Evolutionary conservation across 1,284 basidiomycete genomes (phyloP), one percentile per base, ranked within the genome.

Genomic region (Taiwanofungus camphoratus): DNA sequence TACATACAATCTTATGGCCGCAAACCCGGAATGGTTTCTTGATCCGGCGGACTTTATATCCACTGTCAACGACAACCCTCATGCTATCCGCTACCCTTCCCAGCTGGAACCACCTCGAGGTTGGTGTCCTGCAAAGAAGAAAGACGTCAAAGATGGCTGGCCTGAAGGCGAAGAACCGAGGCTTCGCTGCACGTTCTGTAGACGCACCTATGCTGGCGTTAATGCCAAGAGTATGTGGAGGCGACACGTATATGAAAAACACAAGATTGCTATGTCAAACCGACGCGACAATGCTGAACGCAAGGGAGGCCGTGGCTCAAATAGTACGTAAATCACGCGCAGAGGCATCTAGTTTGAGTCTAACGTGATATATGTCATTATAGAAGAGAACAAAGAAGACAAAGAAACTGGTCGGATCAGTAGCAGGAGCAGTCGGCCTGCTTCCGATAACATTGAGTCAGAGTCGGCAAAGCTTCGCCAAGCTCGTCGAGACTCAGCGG

Each of bases 181-280:
- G 22, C 68, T 89, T 16, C 72, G 86, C 36, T 89, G 86, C 62
- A 88, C 87, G 1, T 88, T 89, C 56, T 89, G 86, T 54, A 68
- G 86, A 47, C 72, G 85, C 49, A 82, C 77, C 3, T 89, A 89
- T 52, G 82, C 84, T 3, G 86, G 86, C 8, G 82, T 87, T 20
- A 89, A 89, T 56, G 87, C 86, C 7, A 88, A 89, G 62, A 87
- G 85, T 53, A 89, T 89, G 86, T 89, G 87, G 86, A 67, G 87
- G 44, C 71, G 86, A 43, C 86, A 89, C 60, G 85, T 89, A 15
- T 87, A 82, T 50, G 86, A 89, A 63, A 89, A 89, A 55, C 86
- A 89, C 61, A 87, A 86, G 62, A 85, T 89, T 54, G 82, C 85
- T 23, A 89, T 89, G 86, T 72, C 84, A 27, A 89, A 89, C 54